Base-by-base conservation (phyloP, 306 rosid species). In the Trichosanthes cucumerina region DNA sequence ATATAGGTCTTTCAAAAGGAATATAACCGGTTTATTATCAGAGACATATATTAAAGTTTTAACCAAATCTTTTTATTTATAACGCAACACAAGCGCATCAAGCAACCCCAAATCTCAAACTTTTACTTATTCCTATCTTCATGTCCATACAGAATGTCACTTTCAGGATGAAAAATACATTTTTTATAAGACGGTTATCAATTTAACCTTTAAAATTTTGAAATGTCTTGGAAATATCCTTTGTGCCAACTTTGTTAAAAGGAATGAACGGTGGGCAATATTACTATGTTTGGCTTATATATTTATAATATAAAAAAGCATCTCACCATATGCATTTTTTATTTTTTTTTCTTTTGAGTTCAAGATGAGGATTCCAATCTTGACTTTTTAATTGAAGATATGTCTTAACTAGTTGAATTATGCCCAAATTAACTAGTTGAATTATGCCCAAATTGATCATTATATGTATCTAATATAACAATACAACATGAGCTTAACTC, bases 81-180 rank as follows among this genome's bases (percentile, higher is more conserved):
- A 65, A 65, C 72, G 9, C 26, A 65, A 36, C 16, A 36, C 24
- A 65, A 65, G 12, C 72, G 73, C 73, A 65, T 65, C 49, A 65
- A 38, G 73, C 73, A 38, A 65, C 49, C 73, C 24, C 72, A 16
- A 1, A 65, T 65, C 46, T 65, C 47, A 8, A 65, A 65, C 72
- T 38, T 66, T 66, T 66, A 66, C 15, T 43, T 43, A 69, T 69
- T 69, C 75, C 75, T 13, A 43, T 69, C 54, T 69, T 69, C 47
- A 41, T 11, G 7, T 39, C 21, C 54, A 69, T n/a, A n/a, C 34
- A 69, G 54, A 69, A 69, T 65, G 28, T 21, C 34, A 21, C 54
- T 39, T 69, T 23, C 49, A 7, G 2, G 33, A 68, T 4, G 44
- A 33, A 3, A 7, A 4, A 3, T 63, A 4, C 70, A 31, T 63